Evolutionary conservation across 495 filamentous ascomycete species (phyloP).

Genomic region (Hypoxylon cercidicola): DNA sequence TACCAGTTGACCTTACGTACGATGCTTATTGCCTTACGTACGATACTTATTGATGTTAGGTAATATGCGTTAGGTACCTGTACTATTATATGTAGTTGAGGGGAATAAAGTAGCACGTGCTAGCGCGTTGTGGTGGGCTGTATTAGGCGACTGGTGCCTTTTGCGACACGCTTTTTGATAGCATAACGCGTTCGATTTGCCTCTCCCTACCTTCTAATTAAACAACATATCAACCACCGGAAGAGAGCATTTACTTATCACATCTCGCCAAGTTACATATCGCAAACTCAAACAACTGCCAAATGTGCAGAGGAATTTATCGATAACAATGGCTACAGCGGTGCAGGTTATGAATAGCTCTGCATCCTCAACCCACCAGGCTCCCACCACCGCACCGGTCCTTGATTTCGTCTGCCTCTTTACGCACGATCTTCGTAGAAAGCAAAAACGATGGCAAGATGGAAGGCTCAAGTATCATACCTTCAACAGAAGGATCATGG

Average conservation of each 20-base stretch:
- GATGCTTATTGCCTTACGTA: too few species aligned
- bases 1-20: too few species aligned
- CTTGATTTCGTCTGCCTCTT: slow-evolving; percentile 86
- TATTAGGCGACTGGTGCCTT: not conserved
- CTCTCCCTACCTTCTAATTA: not conserved
- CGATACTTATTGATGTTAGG: too few species aligned
- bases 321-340: slow-evolving; percentile 32
- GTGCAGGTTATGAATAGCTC: slow-evolving; percentile 37
- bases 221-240: not conserved
- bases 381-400: slow-evolving; percentile 77
- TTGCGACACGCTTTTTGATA: not conserved
- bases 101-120: slow-evolving; percentile 30
- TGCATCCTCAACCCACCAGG: slow-evolving; percentile 37
- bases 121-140: slow-evolving; percentile 23
- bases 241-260: not conserved
- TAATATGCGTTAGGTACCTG: too few species aligned
- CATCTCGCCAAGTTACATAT: not conserved
- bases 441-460: slow-evolving; percentile 94
- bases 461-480: slow-evolving; percentile 86
- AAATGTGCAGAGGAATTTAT: not conserved
- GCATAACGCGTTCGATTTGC: slow-evolving; percentile 1
- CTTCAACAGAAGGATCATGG: slow-evolving; percentile 92
- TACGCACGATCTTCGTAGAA: slow-evolving; percentile 83
- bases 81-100: too few species aligned
- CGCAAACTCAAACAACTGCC: not conserved